Conservation (phyloP, 2,329 filamentous ascomycete species). For the Aspergillus viridinutans region DNA sequence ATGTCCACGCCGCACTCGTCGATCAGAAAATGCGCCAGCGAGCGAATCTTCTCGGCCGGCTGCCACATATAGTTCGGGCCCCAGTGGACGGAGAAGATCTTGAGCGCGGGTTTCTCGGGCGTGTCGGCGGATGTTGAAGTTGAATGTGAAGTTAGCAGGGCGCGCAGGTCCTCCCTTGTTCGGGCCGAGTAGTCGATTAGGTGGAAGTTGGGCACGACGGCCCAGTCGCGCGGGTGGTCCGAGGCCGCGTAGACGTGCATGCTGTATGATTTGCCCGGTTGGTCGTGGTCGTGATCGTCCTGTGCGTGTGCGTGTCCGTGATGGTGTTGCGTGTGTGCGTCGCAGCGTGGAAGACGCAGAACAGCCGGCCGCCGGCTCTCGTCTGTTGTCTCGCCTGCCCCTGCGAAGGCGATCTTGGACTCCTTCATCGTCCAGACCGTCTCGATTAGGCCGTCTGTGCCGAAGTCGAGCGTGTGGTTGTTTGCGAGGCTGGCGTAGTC, state of each 20-base stretch:
- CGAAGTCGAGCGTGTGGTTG: conserved; percentile 39
- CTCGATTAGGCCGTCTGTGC: conserved; percentile 30
- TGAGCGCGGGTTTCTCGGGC: conserved; percentile 20
- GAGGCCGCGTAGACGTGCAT: conserved; percentile 35
- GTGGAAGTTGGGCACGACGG: conserved; percentile 30
- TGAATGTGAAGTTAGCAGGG: conserved; percentile 10
- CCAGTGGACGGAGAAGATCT: conserved; percentile 41
- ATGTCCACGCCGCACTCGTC: conserved; percentile 41
- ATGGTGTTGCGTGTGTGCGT: background rate
- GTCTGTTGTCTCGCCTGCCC: conserved; percentile 27
- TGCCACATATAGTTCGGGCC: conserved; percentile 40
- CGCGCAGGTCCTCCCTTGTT: conserved; percentile 21
- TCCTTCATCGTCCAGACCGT: conserved; percentile 27
- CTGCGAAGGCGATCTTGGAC: conserved; percentile 26
- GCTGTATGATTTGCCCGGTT: conserved; percentile 1
- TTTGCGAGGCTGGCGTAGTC: conserved; percentile 37
- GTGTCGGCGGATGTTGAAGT: background rate
- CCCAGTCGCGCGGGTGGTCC: conserved; percentile 36
- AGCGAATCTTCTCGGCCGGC: conserved; percentile 26
- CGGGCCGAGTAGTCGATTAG: conserved; percentile 31
- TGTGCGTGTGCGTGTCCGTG: background rate
- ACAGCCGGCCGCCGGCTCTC: conserved; percentile 28
- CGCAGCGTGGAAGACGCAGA: conserved; percentile 19
- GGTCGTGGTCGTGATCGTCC: background rate
- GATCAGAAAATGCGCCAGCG: conserved; percentile 37